Base-by-base conservation (phyloP, 139 green algal genomes). In the Marvania coccoides region DNA sequence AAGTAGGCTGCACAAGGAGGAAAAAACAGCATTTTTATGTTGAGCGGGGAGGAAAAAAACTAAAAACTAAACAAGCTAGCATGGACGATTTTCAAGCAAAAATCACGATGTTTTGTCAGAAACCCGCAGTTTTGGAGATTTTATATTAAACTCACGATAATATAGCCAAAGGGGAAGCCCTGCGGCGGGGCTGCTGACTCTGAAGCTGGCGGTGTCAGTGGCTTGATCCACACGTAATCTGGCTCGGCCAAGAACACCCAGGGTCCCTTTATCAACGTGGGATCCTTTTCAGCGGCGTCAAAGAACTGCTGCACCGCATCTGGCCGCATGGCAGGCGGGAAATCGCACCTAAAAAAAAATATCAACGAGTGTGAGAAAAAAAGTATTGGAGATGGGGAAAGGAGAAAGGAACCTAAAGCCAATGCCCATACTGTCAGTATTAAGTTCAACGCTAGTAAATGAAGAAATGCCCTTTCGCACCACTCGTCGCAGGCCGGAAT, bases 191-290 rank as follows among this genome's bases (percentile, higher is more conserved):
- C 58, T 1, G 35, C 23, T 5, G 28, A n/a, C 36, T 85, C 73
- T 8, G 75, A 66, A 1, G n/a, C 28, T 0, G 72, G 79, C 13
- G 65, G 55, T 14, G 31, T 12, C 15, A 89, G 39, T 0, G 88
- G 86, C 40, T 81, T 78, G 64, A 89, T 77, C 71, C 81, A 93
- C 35, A 91, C 85, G 47, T 95, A 95, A 58, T 95, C 89, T 35
- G 72, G 83, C 72, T 95, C 89, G n/a, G 90, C 78, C 76, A 95
- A 81, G 38, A 90, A 80, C 29, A 95, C 38, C 86, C 87, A 95
- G 1, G 85, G 82, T 0, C 80, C 89, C 69, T 70, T 62, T 4
- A 75, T 71, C 12, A 75, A 19, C 2, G 63, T 56, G 0, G 76
- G 70, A 10, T 90, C 61, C 24, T 65, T 47, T 26, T 74, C 63